Base-by-base conservation (phyloP, 2,329 filamentous ascomycete genomes). In the Cladophialophora yegresii region DNA sequence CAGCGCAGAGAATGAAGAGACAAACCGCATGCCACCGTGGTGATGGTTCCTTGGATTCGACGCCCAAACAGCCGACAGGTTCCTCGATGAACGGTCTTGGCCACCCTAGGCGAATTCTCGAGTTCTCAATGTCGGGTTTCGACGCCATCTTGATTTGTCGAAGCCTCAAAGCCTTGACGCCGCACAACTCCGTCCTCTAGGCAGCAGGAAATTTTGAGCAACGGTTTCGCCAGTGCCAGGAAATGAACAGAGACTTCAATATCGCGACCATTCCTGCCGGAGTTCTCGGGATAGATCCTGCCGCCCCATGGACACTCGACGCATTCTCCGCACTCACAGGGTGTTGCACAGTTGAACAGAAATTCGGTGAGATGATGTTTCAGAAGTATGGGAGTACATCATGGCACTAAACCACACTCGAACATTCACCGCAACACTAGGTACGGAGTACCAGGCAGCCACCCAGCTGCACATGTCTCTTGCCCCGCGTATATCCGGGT, bases 21-120 rank as follows among this genome's bases (percentile, higher is more conserved):
- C 40, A 30, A 13, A 64, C 10, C 30, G 62, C 22, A 10, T 28
- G 32, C 61, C 60, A 69, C 28, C 61, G 60, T 33, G 50, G 32
- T 40, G 54, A n/a, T 30, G 28, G 12, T 33, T 47, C 28, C 32
- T 67, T 61, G 3, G 45, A 20, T 26, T 58, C 51, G 12, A 49
- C 28, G 22, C 64, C 54, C 1, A 36, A 3, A 12, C 49, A n/a
- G 13, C 56, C 59, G 8, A 59, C 49, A n/a, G 67, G 65, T 30
- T 70, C 67, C 58, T 68, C 40, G 47, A 70, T 65, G 30, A 70
- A 70, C 9, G 69, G 62, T 30, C 45, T 59, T 6, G 64, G 65
- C 64, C 68, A 68, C 20, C 58, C 58, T 10, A 43, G 28, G 32
- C 33, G 6, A 36, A 45, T 23, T 49, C 23, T 62, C 20, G 57